Percentiles rank a stretch among this genome's conserved stretches.
These are phyloP conservation scores for Moesziomyces sp. DNA, from an alignment of 1,284 basidiomycete species.

Conservation along the genomic window DNA sequence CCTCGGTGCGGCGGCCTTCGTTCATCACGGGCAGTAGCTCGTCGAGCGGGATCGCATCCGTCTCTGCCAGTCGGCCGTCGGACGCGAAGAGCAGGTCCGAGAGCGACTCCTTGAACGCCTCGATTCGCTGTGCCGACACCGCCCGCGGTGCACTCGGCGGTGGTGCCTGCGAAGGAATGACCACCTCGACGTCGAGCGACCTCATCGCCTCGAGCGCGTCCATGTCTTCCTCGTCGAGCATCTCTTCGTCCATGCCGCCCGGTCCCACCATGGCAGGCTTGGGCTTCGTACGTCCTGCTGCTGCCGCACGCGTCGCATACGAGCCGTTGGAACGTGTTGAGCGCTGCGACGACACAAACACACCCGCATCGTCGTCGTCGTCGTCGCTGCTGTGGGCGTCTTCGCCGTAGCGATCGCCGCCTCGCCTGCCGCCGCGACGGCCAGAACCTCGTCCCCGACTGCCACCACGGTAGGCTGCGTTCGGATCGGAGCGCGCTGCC, in stretches of 20 bases:
- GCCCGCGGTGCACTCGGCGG: constrained; percentile 11
- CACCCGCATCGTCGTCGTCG: constrained; percentile 43
- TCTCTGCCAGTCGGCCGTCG: constrained; percentile 70
- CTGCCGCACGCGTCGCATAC: constrained; percentile 54
- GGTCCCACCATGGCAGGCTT: constrained; percentile 39
- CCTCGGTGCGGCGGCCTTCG: constrained; percentile 76
- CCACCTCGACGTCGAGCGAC: constrained; percentile 46
- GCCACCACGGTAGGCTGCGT: constrained; percentile 68
- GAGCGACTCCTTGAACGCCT: constrained; percentile 73
- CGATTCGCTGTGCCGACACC: constrained; percentile 32
- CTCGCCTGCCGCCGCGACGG: constrained; percentile 33
- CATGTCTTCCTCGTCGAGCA: constrained; percentile 38
- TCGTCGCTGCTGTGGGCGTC: constrained; percentile 40
- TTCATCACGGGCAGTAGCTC: constrained; percentile 83
- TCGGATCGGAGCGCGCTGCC: constrained; percentile 73
- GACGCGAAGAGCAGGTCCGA: constrained; percentile 73
- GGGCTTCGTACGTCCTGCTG: constrained; percentile 13
- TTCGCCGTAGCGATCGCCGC: constrained; percentile 43
- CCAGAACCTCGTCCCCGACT: constrained; percentile 39
- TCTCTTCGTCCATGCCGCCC: constrained; percentile 39
- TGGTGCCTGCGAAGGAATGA: constrained; percentile 18
- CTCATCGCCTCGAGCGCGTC: constrained; percentile 53
- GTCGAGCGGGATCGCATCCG: constrained; percentile 75
- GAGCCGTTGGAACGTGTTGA: constrained; percentile 45
- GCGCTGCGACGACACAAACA: constrained; percentile 26